These are phyloP conservation scores for Lentinus polychrous DNA, from an alignment of 1,284 basidiomycete species.

Conservation along the genomic window DNA sequence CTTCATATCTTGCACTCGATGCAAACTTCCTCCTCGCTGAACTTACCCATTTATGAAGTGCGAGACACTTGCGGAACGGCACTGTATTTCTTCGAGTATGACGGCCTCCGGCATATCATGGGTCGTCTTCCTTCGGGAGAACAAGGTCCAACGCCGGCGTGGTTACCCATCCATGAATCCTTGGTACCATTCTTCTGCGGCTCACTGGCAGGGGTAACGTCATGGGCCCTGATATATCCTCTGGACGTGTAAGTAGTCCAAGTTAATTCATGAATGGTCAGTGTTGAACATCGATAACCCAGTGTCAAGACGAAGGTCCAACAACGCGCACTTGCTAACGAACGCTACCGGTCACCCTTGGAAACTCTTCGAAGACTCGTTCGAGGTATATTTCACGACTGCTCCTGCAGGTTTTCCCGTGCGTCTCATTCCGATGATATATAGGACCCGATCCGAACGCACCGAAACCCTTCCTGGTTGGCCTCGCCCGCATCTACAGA, in stretches of 20 bases:
- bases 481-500: slow-evolving; percentile 73
- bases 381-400: slow-evolving; percentile 40
- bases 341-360: slow-evolving; percentile 56
- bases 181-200: slow-evolving; percentile 83
- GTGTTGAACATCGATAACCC: slow-evolving; percentile 1
- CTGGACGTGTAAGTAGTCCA: slow-evolving; percentile 62
- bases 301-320: slow-evolving; percentile 93
- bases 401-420: not conserved
- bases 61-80: slow-evolving; percentile 79
- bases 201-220: slow-evolving; percentile 76
- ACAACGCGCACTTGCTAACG: slow-evolving; percentile 78
- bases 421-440: not conserved
- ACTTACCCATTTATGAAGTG: slow-evolving; percentile 34
- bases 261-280: not conserved
- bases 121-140: slow-evolving; percentile 66
- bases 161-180: slow-evolving; percentile 72
- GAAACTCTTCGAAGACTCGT: slow-evolving; percentile 75
- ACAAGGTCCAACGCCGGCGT: slow-evolving; percentile 67
- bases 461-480: slow-evolving; percentile 64
- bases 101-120: slow-evolving; percentile 73
- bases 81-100: slow-evolving; percentile 85
- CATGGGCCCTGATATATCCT: slow-evolving; percentile 81
- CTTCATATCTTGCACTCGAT: not conserved
- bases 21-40: not conserved
- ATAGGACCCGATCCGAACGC: slow-evolving; percentile 68